Conservation (phyloP, 768 basidiomycete species). For the Polyporus arcularius region DNA sequence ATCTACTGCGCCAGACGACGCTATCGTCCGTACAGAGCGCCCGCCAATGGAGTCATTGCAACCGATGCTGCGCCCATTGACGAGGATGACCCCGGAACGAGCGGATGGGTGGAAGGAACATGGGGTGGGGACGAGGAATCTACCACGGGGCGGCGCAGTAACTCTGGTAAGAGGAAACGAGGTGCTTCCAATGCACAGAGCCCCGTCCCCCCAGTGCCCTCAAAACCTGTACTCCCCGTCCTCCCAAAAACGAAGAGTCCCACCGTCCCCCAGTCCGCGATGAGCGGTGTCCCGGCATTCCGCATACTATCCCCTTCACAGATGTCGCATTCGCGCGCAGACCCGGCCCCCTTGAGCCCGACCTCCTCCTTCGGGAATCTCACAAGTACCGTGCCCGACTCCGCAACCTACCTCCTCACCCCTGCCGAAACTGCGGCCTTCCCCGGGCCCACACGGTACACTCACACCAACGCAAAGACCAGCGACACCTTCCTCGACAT, state of each 20-base stretch:
- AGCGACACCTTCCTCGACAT: conserved; percentile 11
- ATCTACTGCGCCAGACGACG: conserved; percentile 12
- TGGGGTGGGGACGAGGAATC: conserved; percentile 9
- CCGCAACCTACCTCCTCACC: conserved; percentile 8
- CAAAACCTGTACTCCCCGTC: background rate
- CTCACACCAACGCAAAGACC: background rate
- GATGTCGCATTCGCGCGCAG: background rate
- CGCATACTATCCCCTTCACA: conserved; percentile 3
- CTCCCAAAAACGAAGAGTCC: background rate
- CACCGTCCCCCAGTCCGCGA: background rate
- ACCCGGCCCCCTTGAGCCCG: conserved; percentile 7
- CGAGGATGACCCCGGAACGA: conserved; percentile 13
- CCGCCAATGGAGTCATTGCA: background rate
- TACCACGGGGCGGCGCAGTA: background rate
- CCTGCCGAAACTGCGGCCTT: background rate
- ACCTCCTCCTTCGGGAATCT: conserved; percentile 16
- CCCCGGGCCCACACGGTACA: background rate
- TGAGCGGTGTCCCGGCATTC: conserved; percentile 5
- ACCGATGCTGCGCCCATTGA: conserved; percentile 10
- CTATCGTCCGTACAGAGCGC: background rate
- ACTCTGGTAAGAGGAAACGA: conserved; percentile 8
- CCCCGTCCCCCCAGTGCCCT: background rate
- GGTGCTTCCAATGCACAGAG: background rate
- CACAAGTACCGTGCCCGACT: conserved; percentile 8
- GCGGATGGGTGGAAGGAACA: conserved; percentile 17